Evolutionary conservation across 306 rosid species (phyloP).

Genomic region (Dalbergia cultrata): DNA sequence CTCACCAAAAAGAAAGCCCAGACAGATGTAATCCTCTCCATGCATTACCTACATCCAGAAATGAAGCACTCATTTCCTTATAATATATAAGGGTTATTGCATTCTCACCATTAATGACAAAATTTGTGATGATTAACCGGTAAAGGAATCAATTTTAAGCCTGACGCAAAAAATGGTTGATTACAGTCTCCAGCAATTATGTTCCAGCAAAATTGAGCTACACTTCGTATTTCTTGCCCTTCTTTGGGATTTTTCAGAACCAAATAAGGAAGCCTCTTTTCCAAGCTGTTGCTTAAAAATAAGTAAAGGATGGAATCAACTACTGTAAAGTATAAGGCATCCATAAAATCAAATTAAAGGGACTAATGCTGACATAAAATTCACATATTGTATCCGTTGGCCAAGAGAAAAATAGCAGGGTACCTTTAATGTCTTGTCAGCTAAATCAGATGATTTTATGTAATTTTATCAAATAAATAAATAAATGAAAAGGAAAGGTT

Average conservation of each 20-base stretch:
- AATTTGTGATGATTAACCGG: slow-evolving; percentile 66
- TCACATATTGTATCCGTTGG: neutral
- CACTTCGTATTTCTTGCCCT: slow-evolving; percentile 90
- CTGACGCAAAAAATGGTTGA: slow-evolving; percentile 79
- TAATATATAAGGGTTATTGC: slow-evolving; percentile 19
- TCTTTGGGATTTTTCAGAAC: slow-evolving; percentile 67
- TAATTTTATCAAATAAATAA: neutral
- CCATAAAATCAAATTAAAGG: slow-evolving; percentile 26
- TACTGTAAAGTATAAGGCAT: slow-evolving; percentile 10
- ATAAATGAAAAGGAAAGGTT: slow-evolving; percentile 13
- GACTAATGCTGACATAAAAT: neutral
- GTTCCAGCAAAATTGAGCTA: slow-evolving; percentile 85
- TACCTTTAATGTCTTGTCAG: neutral
- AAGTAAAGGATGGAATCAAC: slow-evolving; percentile 37
- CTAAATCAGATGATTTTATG: neutral
- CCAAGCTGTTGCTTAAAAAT: slow-evolving; percentile 62
- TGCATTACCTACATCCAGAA: slow-evolving; percentile 76
- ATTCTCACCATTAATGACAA: slow-evolving; percentile 23
- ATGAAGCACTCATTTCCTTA: slow-evolving; percentile 26
- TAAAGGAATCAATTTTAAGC: slow-evolving; percentile 75
- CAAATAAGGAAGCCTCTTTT: slow-evolving; percentile 76
- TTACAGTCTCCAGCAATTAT: slow-evolving; percentile 63
- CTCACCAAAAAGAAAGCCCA: slow-evolving; percentile 89
- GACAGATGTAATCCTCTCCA: slow-evolving; percentile 83
- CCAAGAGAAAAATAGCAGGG: neutral